These are phyloP conservation scores for Fusarium sp. DNA, from an alignment of 2,329 filamentous ascomycete genomes.

Conservation along the genomic window DNA sequence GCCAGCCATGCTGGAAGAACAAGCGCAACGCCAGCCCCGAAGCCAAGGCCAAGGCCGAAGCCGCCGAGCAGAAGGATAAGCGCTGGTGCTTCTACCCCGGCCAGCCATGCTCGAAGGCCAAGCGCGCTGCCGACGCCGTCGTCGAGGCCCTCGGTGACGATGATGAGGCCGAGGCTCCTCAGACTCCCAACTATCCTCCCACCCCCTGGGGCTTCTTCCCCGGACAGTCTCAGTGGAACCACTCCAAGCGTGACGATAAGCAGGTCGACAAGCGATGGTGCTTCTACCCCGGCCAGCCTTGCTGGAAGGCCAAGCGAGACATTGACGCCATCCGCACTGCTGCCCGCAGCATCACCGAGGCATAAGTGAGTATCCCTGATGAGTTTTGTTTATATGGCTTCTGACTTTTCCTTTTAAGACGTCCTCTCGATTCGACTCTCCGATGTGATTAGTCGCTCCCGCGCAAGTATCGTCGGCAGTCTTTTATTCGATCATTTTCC, in stretches of 20 bases:
- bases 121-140: constrained; percentile 45
- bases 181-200: constrained; percentile 45
- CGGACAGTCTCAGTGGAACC: constrained; percentile 49
- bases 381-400: not conserved
- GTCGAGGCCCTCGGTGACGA: constrained; percentile 42
- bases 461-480: constrained; percentile 5
- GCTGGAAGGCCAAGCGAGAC: constrained; percentile 55
- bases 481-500: constrained; percentile 8
- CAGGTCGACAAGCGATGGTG: constrained; percentile 36
- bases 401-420: constrained; percentile 22
- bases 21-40: constrained; percentile 17
- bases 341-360: constrained; percentile 44
- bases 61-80: constrained; percentile 29
- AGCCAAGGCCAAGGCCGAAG: constrained; percentile 19
- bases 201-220: constrained; percentile 43
- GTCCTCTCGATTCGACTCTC: constrained; percentile 6
- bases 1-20: not conserved
- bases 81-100: constrained; percentile 47
- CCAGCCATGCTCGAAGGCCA: constrained; percentile 53
- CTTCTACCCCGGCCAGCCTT: constrained; percentile 46
- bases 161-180: constrained; percentile 42
- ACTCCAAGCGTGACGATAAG: constrained; percentile 36
- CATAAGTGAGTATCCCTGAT: constrained; percentile 32
- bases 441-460: constrained; percentile 16
- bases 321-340: constrained; percentile 42